Evolutionary conservation across 257 asterid genomes (phyloP), one percentile per base, ranked within the genome.

Genomic region (Haberlea rhodopensis): DNA sequence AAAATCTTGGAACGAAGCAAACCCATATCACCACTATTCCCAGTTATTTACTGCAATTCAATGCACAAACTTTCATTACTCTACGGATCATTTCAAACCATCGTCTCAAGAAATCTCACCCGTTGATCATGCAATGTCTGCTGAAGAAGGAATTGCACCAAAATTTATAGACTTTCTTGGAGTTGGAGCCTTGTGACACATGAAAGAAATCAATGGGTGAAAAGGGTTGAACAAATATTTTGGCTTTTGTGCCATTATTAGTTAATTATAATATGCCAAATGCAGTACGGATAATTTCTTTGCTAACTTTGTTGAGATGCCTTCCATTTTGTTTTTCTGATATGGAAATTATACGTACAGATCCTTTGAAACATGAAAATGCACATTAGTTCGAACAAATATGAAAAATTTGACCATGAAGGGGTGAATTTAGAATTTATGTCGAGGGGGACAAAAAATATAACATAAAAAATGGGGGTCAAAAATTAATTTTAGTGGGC

Each of bases 131-230:
- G n/a, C n/a, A n/a, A n/a, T 64, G 43, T 59, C 69, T 20, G 45
- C 61, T 49, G 86, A 80, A 40, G 90, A 74, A 64, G 73, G 71
- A 64, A 67, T 75, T 68, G 69, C 82, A 68, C 84, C 90, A 57
- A 80, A 84, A 60, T 90, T 87, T 78, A 90, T 90, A 80, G 97
- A 90, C 80, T 90, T 90, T 72, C 97, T 90, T 16, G 97, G 97
- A 34, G 97, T 90, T n/a, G 97, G 95, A 72, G 89, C 91, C 79
- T 73, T 66, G 57, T 86, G 78, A 80, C n/a, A n/a, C n/a, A n/a
- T n/a, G n/a, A 62, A 51, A 68, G 19, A 56, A n/a, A 45, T 52
- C 53, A 61, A 72, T 69, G n/a, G n/a, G 65, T 53, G 27, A 63
- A 37, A 49, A 20, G 71, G 66, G 65, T 51, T 61, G 10, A 43